Evolutionary conservation across 2,329 filamentous ascomycete genomes (phyloP).

Genomic region (Rhynchosporium agropyri): DNA sequence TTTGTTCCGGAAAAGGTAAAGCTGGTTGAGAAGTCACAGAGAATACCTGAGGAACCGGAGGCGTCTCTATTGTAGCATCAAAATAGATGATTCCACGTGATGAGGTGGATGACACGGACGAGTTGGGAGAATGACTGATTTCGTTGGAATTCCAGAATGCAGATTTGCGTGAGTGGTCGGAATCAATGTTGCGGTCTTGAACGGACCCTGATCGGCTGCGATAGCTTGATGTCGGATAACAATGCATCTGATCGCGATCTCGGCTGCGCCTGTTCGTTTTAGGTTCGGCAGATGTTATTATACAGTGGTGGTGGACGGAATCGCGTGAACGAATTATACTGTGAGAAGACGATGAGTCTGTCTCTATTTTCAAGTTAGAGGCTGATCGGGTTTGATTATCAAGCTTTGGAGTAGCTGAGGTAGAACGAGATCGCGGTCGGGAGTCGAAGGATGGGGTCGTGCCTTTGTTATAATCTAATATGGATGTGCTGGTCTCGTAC

Average conservation of each 20-base stretch:
- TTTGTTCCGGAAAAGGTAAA: neutral
- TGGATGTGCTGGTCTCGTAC: constrained; percentile 25
- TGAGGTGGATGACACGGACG: constrained; percentile 19
- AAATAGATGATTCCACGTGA: constrained; percentile 8
- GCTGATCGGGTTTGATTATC: constrained; percentile 21
- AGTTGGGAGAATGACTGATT: constrained; percentile 16
- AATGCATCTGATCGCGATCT: constrained; percentile 32
- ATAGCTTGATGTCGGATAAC: constrained; percentile 25
- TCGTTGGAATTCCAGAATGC: constrained; percentile 40
- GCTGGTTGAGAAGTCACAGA: neutral
- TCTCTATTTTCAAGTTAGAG: constrained; percentile 15
- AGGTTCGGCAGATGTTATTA: constrained; percentile 20
- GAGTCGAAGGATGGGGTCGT: neutral
- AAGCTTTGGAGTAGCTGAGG: neutral
- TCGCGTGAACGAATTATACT: constrained; percentile 13
- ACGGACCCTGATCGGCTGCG: constrained; percentile 30
- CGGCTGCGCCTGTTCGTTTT: constrained; percentile 21
- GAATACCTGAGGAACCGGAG: neutral
- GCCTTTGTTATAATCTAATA: constrained; percentile 14
- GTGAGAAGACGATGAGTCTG: constrained; percentile 18
- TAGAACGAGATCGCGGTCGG: constrained; percentile 17
- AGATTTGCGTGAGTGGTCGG: constrained; percentile 29
- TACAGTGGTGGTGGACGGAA: constrained; percentile 18
- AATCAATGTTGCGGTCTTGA: constrained; percentile 31
- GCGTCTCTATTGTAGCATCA: neutral